Percentiles rank a stretch among this genome's conserved stretches.
phyloP scores from a whole-genome alignment of 371 early-diverging fungal genomes.

The Cokeromyces recurvatus region DNA sequence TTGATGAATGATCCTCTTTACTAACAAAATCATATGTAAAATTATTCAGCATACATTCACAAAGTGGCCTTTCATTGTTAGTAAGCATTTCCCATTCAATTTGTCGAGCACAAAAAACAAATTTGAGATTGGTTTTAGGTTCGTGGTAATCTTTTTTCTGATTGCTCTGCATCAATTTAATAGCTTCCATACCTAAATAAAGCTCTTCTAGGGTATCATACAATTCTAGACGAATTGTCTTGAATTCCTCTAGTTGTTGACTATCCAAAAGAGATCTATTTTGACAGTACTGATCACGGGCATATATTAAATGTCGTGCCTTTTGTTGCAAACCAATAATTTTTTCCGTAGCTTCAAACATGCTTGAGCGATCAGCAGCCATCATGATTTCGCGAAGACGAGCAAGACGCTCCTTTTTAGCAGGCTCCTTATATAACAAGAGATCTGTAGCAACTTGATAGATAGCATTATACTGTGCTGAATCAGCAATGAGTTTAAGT shows the following conservation, averaged over 20 bases:
- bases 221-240: conserved; percentile 21
- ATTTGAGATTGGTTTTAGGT: conserved; percentile 35
- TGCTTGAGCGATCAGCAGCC: conserved; percentile 58
- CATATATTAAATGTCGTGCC: conserved; percentile 37
- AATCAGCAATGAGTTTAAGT: conserved; percentile 63
- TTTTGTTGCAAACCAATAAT: conserved; percentile 66
- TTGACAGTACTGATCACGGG: conserved; percentile 32
- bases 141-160: conserved; percentile 31
- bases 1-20: conserved; percentile 57
- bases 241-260: conserved; percentile 26
- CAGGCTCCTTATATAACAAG: conserved; percentile 79
- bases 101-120: conserved; percentile 28
- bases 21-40: conserved; percentile 44
- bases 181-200: conserved; percentile 66
- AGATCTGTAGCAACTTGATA: conserved; percentile 74
- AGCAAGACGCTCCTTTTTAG: conserved; percentile 64
- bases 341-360: conserved; percentile 50
- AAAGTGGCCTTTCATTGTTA: conserved; percentile 45
- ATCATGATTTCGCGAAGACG: conserved; percentile 72
- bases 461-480: conserved; percentile 69
- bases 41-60: conserved; percentile 48
- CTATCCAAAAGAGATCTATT: conserved; percentile 21
- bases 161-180: conserved; percentile 51
- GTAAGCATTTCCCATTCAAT: conserved; percentile 58
- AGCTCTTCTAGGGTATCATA: conserved; percentile 54